Evolutionary conservation across 768 basidiomycete genomes (phyloP), one percentile per base, ranked within the genome.

Genomic region (Podaxis sp.): DNA sequence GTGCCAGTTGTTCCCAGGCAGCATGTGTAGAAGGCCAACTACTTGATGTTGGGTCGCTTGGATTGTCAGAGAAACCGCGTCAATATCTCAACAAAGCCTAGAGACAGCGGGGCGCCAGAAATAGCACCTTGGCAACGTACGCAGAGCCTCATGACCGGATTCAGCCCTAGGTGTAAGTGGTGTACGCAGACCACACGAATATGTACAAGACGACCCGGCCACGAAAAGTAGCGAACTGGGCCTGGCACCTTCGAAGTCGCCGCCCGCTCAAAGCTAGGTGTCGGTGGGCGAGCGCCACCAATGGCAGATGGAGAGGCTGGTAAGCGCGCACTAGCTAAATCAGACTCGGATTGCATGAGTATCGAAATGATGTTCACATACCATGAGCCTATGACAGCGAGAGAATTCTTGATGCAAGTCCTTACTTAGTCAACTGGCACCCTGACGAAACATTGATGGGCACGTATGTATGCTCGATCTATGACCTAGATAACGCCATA

Each of bases 71-170:
- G 38, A 55, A 40, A 33, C n/a, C 27, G 19, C 12, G 57, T 58
- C 22, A 46, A 29, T 11, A 22, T 7, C 57, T 12, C 33, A 33
- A 9, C 33, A 33, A 9, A 33, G 17, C 19, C 22, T 22, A 57
- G 33, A 57, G 46, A 46, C 47, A 58, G 50, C 57, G 29, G 49
- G 12, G 13, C 19, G 56, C 9, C 47, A 36, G 46, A 50, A 58
- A 49, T 58, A 58, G 25, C n/a, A 5, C 46, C 57, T 49, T 58
- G 57, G 24, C 57, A 50, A 58, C 57, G 36, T 4, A 36, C 25
- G 6, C 2, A 43, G 12, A 40, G 12, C 15, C 17, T 43, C 41
- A 43, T 13, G 40, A 12, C n/a, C 33, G 33, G 33, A 33, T 33
- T 33, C 49, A 27, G 25, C 49, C 47, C 47, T 4, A 27, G 8